These are phyloP conservation scores for Vachellia collinsii DNA, from an alignment of 306 rosid genomes.

Conservation along the genomic window DNA sequence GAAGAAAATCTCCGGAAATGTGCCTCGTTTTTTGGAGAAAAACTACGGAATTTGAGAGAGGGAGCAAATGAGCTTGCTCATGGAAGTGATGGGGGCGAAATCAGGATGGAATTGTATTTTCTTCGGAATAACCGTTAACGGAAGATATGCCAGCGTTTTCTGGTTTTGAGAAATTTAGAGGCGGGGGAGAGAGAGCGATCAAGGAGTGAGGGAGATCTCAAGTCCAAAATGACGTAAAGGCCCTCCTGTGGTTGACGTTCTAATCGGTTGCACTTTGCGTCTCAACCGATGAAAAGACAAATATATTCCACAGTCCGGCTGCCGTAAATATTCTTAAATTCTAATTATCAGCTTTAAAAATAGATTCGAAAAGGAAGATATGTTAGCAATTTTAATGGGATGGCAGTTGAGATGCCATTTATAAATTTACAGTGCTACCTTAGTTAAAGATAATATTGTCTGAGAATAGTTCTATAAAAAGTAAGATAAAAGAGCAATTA, in stretches of 20 bases:
- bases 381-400: too few relatives aligned
- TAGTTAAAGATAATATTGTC: too few relatives aligned
- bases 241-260: constrained; percentile 23
- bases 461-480: too few relatives aligned
- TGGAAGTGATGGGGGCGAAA: not conserved
- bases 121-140: constrained; percentile 41
- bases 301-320: constrained; percentile 13
- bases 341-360: too few relatives aligned
- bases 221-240: constrained; percentile 32
- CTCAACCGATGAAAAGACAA: constrained; percentile 31
- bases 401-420: too few relatives aligned
- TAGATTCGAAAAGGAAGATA: too few relatives aligned
- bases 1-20: not conserved
- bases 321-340: not conserved
- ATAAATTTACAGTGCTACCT: too few relatives aligned
- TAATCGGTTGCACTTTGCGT: too few relatives aligned
- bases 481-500: too few relatives aligned
- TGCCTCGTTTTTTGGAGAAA: not conserved
- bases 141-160: constrained; percentile 1
- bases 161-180: constrained; percentile 31
- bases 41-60: not conserved
- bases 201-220: constrained; percentile 21
- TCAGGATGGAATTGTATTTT: not conserved
- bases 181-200: not conserved
- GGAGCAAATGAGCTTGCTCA: not conserved